phyloP scores from a whole-genome alignment of 2,329 filamentous ascomycete genomes.

The Xylariales sp. region DNA sequence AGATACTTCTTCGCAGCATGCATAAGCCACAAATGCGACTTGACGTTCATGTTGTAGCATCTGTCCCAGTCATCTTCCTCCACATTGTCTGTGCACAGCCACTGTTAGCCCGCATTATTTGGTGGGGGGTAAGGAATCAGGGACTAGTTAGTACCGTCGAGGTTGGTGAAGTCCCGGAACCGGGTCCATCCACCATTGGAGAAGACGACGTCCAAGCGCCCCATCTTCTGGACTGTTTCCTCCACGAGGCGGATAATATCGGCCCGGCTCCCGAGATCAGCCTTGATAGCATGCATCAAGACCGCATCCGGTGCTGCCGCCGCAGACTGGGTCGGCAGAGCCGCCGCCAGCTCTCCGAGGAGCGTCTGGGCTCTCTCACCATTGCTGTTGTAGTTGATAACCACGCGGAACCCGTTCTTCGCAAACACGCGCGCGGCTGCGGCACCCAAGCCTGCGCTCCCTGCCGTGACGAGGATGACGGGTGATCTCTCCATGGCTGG shows the following conservation, averaged over 20 bases:
- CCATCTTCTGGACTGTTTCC: slow-evolving; percentile 52
- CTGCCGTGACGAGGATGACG: slow-evolving; percentile 39
- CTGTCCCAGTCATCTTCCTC: slow-evolving; percentile 51
- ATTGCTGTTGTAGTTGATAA: slow-evolving; percentile 66
- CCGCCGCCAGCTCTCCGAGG: neutral
- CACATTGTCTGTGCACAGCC: too few species aligned
- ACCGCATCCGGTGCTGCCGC: neutral
- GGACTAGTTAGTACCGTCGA: too few species aligned
- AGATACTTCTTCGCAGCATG: slow-evolving; percentile 45
- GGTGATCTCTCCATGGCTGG: too few species aligned
- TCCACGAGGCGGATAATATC: slow-evolving; percentile 42
- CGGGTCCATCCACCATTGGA: slow-evolving; percentile 60
- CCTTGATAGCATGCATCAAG: too few species aligned
- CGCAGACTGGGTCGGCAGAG: neutral
- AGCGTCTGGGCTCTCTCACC: slow-evolving; percentile 46
- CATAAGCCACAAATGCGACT: slow-evolving; percentile 52
- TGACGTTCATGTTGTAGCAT: slow-evolving; percentile 55
- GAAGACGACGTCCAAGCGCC: slow-evolving; percentile 67
- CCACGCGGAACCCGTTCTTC: slow-evolving; percentile 59
- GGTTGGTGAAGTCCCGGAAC: slow-evolving; percentile 35
- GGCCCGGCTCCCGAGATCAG: neutral
- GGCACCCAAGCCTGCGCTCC: slow-evolving; percentile 62
- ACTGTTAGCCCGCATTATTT: too few species aligned
- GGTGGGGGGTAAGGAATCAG: too few species aligned
- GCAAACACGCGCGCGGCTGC: slow-evolving; percentile 62